Evolutionary conservation across 2,329 filamentous ascomycete genomes (phyloP), one percentile per base, ranked within the genome.

Genomic region (Calonectria pseudoreteaudii): DNA sequence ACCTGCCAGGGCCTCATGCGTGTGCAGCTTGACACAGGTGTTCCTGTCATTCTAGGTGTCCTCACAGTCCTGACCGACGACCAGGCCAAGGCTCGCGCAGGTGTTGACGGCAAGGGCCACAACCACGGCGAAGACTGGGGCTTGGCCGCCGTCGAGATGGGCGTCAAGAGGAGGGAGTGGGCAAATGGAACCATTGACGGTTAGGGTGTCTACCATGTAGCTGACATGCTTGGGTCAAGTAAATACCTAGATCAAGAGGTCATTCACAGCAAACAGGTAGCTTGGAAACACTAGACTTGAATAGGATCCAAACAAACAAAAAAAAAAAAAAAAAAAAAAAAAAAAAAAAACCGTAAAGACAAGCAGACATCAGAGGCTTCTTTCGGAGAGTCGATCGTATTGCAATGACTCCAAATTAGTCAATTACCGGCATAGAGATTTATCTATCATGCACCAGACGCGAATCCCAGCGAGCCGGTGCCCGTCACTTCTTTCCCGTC

Each of bases 121-220:
- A 98, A 98, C 86, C 96, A 99, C 86, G 97, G 97, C 34, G 94
- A 97, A 86, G 96, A 98, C 85, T 99, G 97, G 97, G 97, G 97
- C 4, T 89, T 92, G 79, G 97, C 96, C 26, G 97, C 97, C 8
- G 97, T 99, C 41, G 97, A 99, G 89, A 90, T 99, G 88, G 96
- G 94, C 8, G 90, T 94, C 23, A 98, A 98, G 92, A 92, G 94
- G 83, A 94, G 89, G 85, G 93, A 92, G 66, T 98, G 96, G 96
- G 90, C 91, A 3, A 91, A 93, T 76, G 96, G 96, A 56, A 89
- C 87, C 81, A 87, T 91, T 69, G 88, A 89, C 73, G 84, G 84
- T 41, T 86, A 80, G 71, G 68, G 16, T 30, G 31, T 14, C n/a
- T 38, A 50, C 53, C 67, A 49, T 41, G n/a, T 26, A 34, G 50